Evolutionary conservation across 2,329 filamentous ascomycete genomes (phyloP), one percentile per base, ranked within the genome.

Genomic region (Cladosporium halotolerans): DNA sequence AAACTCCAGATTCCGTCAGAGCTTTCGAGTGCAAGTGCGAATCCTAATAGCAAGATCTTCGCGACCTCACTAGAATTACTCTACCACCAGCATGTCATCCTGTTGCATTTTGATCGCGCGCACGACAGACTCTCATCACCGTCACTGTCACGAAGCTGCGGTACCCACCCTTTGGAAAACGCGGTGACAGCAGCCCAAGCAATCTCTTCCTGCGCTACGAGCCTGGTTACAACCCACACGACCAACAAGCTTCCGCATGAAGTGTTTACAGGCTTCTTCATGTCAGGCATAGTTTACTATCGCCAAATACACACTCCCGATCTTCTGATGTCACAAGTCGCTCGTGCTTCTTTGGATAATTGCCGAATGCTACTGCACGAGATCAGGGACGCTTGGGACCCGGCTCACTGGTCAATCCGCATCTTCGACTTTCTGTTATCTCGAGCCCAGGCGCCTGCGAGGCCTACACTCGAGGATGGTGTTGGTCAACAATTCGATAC

Each of bases 11-110:
- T 41, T 16, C 45, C 45, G 16, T 8, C 36, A 9, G 36, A 49
- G 9, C n/a, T 49, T 7, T 49, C 42, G 5, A 14, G 9, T 10
- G 5, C 3, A 14, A 14, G 11, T 14, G 8, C 16, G 41, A 23
- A 34, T 28, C 14, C 16, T 5, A 39, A 32, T 8, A 44, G 28
- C 14, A 51, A 51, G 19, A 42, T 54, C 23, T 46, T 56, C 11
- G 39, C 46, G 28, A 34, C 19, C 7, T 45, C 32, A 9, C 45
- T 56, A 3, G 42, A 45, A 31, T 41, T 56, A 7, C 18, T 53
- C 5, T 54, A 56, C 31, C 48, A 56, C n/a, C 55, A 56, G 11
- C 50, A 56, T 18, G 33, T 54, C 14, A 54, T 56, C 32, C 41
- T 56, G 10, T 32, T 52, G 2, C 42, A 54, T 44, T 52, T 56